A percentile compares a stretch with the other conserved stretches of the same genome.
These are phyloP conservation scores for Phialocephala sp. DNA, from an alignment of 2,329 filamentous ascomycete species.

Conservation along the genomic window DNA sequence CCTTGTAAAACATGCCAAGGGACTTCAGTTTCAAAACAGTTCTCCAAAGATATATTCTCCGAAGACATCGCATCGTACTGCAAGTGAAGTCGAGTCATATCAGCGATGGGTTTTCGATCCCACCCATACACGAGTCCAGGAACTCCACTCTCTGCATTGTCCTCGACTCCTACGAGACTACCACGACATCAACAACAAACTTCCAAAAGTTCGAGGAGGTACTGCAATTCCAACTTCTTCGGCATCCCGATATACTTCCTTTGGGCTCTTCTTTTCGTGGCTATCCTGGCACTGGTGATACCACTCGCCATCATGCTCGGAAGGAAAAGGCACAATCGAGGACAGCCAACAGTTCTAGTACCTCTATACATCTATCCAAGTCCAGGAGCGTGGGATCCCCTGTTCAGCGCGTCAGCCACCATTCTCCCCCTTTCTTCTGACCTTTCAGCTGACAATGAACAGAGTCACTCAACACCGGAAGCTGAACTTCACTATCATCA, in stretches of 20 bases:
- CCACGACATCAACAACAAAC: neutral
- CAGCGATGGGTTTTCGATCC: too few species aligned
- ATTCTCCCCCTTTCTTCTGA: neutral
- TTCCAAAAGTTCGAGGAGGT: neutral
- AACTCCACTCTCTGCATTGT: neutral
- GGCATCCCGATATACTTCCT: slow-evolving; percentile 23
- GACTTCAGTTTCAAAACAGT: too few species aligned
- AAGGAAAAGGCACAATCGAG: slow-evolving; percentile 43
- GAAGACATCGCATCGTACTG: too few species aligned
- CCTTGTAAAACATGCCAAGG: too few species aligned
- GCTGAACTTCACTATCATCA: slow-evolving; percentile 39
- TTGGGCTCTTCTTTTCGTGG: slow-evolving; percentile 20
- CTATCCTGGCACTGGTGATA: slow-evolving; percentile 25
- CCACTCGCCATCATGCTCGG: slow-evolving; percentile 44
- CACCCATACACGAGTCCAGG: too few species aligned
- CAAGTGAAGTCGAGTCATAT: too few species aligned
- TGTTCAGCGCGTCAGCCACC: slow-evolving; percentile 48
- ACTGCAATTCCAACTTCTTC: slow-evolving; percentile 17
- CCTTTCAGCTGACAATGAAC: neutral
- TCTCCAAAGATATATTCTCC: too few species aligned
- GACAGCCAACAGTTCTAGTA: slow-evolving; percentile 50
- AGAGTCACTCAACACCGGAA: slow-evolving; percentile 29
- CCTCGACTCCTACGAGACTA: neutral
- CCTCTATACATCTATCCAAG: slow-evolving; percentile 56
- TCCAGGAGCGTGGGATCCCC: slow-evolving; percentile 52